Conservation (phyloP, 2,329 filamentous ascomycete species). For the Herpotrichia juniperi region DNA sequence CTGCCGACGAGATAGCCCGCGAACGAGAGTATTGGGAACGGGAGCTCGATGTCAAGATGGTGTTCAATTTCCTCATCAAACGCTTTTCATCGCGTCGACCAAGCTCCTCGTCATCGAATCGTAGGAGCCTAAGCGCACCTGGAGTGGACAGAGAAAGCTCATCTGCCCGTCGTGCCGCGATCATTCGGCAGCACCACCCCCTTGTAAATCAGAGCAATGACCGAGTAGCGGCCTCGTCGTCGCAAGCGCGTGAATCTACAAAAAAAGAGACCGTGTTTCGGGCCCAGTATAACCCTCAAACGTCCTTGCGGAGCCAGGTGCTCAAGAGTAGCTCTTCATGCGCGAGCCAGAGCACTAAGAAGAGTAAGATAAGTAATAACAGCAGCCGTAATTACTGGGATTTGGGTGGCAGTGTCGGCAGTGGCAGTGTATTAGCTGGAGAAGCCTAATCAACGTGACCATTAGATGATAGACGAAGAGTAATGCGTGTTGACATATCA, state of each 20-base stretch:
- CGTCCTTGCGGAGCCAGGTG: slow-evolving; percentile 23
- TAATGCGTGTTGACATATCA: background rate
- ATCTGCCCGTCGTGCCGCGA: slow-evolving; percentile 72
- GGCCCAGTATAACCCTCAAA: slow-evolving; percentile 23
- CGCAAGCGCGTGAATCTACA: slow-evolving; percentile 22
- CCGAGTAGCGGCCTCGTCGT: slow-evolving; percentile 27
- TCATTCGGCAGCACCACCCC: slow-evolving; percentile 88
- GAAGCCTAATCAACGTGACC: slow-evolving; percentile 23
- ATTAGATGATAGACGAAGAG: background rate
- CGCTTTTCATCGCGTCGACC: slow-evolving; percentile 46
- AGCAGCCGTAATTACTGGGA: slow-evolving; percentile 93
- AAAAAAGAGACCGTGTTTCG: slow-evolving; percentile 28
- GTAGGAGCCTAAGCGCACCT: slow-evolving; percentile 20
- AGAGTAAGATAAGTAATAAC: slow-evolving; percentile 70
- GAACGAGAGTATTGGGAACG: slow-evolving; percentile 88
- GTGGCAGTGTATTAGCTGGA: slow-evolving; percentile 57
- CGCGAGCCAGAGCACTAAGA: slow-evolving; percentile 84
- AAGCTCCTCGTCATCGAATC: slow-evolving; percentile 26
- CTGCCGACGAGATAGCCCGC: slow-evolving; percentile 43
- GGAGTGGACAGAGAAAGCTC: slow-evolving; percentile 36
- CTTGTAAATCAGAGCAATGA: slow-evolving; percentile 66
- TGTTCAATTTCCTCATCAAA: slow-evolving; percentile 71
- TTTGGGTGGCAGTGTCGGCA: slow-evolving; percentile 79
- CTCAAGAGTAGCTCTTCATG: slow-evolving; percentile 67
- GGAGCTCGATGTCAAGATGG: slow-evolving; percentile 86